Evolutionary conservation across 345 rosid species (phyloP), one percentile per base, ranked within the genome.

Genomic region (Salix arbutifolia): DNA sequence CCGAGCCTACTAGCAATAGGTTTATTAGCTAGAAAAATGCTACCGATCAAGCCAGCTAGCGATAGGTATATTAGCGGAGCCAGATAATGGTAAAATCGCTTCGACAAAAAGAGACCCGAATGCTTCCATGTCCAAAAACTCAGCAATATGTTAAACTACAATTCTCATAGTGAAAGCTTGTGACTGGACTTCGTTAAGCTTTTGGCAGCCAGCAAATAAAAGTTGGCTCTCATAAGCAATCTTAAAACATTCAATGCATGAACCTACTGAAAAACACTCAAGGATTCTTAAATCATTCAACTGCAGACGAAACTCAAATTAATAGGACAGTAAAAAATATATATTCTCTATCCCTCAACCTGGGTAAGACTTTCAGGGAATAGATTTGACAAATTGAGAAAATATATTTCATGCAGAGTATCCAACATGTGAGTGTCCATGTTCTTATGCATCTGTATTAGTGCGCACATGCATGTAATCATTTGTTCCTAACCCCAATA

Each of bases 121-220:
- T 23, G 11, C 6, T 10, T 25, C 28, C 28, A 9, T n/a, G 64
- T 23, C 25, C 25, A 1, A 21, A 35, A 23, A 44, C 14, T 44
- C 58, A 69, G n/a, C 56, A 69, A 25, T 46, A 25, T 14, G 19
- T 33, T 26, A 33, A 16, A 8, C 26, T 52, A 8, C 14, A 42
- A 23, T 92, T 66, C 90, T 88, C 86, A 83, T 58, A 83, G 31
- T 74, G 1, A 85, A 87, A 46, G 25, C 23, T 52, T 35, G 65
- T 53, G 50, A 60, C 6, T 18, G 16, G 38, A 38, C 67, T 26
- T 38, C 14, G 25, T 73, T 61, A 12, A 23, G 37, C 25, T 16
- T 23, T 61, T 33, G 67, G 68, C 23, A 38, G 48, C 10, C 37
- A 1, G 17, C 26, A 8, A 61, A 73, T 67, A 42, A 11, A 42